phyloP scores from a whole-genome alignment of 305 asterid genomes.

The Rubia tinctorum region DNA sequence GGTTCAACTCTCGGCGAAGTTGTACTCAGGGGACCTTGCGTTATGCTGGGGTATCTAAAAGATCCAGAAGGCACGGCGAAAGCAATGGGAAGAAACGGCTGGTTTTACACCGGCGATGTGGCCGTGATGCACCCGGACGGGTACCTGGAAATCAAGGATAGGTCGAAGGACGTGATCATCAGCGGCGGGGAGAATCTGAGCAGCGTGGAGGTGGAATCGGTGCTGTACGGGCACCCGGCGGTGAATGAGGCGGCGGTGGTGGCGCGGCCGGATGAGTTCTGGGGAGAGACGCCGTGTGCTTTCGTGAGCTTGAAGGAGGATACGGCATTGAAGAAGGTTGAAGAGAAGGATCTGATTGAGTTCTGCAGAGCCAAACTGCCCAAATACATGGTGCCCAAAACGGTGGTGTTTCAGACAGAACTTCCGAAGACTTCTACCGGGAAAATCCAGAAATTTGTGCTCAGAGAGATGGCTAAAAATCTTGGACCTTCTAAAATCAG shows the following conservation, averaged over 20 bases:
- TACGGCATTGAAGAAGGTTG: conserved; percentile 25
- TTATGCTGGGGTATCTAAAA: conserved; percentile 77
- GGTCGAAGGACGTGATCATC: conserved; percentile 84
- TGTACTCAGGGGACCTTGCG: conserved; percentile 56
- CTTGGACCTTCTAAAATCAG: conserved; percentile 41
- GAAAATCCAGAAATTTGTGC: conserved; percentile 62
- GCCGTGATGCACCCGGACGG: conserved; percentile 93
- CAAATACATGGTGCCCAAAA: conserved; percentile 72
- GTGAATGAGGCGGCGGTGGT: conserved; percentile 94
- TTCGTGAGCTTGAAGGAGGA: conserved; percentile 67
- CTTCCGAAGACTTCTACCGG: conserved; percentile 93
- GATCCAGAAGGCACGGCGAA: conserved; percentile 60
- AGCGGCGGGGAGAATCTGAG: conserved; percentile 90
- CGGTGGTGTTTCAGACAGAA: conserved; percentile 57
- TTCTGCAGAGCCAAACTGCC: conserved; percentile 64
- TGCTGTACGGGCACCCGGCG: conserved; percentile 61
- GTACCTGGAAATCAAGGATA: conserved; percentile 75
- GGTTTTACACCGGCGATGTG: conserved; percentile 90
- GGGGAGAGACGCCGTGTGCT: conserved; percentile 96
- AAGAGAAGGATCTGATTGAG: conserved; percentile 52
- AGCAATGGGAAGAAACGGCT: conserved; percentile 50
- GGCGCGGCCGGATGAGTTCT: conserved; percentile 79
- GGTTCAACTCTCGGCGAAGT: conserved; percentile 63
- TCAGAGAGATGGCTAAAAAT: conserved; percentile 56
- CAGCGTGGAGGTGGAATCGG: conserved; percentile 89